These are phyloP conservation scores for Hyaloscypha bicolor DNA, from an alignment of 495 filamentous ascomycete species.

Conservation along the genomic window DNA sequence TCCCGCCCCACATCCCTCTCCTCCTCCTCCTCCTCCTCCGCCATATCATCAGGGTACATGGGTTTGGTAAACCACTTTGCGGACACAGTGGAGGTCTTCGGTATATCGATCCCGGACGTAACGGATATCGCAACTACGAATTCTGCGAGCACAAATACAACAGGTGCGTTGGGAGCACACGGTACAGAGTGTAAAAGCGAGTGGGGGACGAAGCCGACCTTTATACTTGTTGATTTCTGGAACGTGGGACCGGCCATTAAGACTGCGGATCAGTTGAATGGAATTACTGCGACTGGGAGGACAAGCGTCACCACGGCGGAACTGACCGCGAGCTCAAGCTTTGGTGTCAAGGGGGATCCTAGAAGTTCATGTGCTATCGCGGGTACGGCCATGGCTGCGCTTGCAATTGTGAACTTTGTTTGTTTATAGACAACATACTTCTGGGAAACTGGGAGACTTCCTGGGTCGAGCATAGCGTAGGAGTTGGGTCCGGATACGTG, in stretches of 20 bases:
- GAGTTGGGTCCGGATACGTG: too few species aligned
- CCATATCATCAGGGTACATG: slow-evolving; percentile 47
- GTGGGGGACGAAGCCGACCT: slow-evolving; percentile 59
- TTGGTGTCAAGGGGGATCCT: neutral
- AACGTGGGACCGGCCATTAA: slow-evolving; percentile 61
- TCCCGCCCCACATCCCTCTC: slow-evolving; percentile 53
- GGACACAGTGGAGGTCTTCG: slow-evolving; percentile 58
- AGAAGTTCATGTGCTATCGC: neutral
- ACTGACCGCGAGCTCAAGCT: slow-evolving; percentile 19
- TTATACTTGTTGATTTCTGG: slow-evolving; percentile 70
- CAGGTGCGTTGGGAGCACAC: slow-evolving; percentile 62
- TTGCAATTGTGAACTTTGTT: slow-evolving; percentile 29
- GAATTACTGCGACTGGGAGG: slow-evolving; percentile 45
- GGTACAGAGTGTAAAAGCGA: slow-evolving; percentile 50
- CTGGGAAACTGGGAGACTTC: too few species aligned
- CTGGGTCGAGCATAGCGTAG: too few species aligned
- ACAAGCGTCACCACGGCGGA: slow-evolving; percentile 27
- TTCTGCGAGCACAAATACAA: slow-evolving; percentile 37
- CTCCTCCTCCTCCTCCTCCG: slow-evolving; percentile 42
- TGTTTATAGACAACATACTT: slow-evolving; percentile 11
- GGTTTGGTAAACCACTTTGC: slow-evolving; percentile 76
- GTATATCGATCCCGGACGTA: slow-evolving; percentile 59
- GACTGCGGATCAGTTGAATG: slow-evolving; percentile 61
- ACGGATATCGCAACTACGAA: slow-evolving; percentile 59
- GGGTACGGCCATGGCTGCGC: slow-evolving; percentile 19